phyloP scores from a whole-genome alignment of 176 grass and related monocot species.

The Panicum miliaceum region DNA sequence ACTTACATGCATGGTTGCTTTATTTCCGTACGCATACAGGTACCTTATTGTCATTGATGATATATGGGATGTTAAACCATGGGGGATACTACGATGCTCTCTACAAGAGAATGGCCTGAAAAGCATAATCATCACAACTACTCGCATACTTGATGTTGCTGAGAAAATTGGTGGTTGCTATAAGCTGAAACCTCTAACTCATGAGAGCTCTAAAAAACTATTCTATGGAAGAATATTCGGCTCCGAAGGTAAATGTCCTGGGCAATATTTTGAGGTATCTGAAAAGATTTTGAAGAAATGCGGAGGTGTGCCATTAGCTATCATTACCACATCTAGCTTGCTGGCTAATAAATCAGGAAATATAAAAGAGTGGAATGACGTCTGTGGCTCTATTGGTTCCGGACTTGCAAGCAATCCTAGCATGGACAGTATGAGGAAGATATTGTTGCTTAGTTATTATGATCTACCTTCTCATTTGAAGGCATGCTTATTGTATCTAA shows the following conservation, averaged over 20 bases:
- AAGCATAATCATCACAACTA: no score
- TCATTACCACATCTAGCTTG: not conserved
- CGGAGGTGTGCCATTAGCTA: conserved; percentile 3
- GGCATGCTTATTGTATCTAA: not conserved
- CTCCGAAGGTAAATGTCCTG: not conserved
- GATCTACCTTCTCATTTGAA: not conserved
- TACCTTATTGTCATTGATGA: no score
- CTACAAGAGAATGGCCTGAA: no score
- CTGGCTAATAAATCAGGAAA: not conserved
- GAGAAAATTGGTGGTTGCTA: no score
- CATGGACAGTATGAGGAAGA: not conserved
- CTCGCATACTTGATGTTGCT: no score
- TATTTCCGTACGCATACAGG: no score
- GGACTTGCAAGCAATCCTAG: not conserved
- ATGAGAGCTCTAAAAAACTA: not conserved
- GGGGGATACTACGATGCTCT: no score
- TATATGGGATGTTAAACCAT: no score
- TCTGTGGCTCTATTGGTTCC: not conserved
- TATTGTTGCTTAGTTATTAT: not conserved
- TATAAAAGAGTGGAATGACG: not conserved
- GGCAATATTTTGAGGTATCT: not conserved
- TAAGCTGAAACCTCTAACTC: not conserved
- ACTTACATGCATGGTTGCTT: no score
- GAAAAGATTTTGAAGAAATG: conserved; percentile 1
- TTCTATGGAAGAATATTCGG: not conserved